Evolutionary conservation across 1,139 yeast genomes (phyloP).

Genomic region (Scheffersomyces parashehatae): DNA sequence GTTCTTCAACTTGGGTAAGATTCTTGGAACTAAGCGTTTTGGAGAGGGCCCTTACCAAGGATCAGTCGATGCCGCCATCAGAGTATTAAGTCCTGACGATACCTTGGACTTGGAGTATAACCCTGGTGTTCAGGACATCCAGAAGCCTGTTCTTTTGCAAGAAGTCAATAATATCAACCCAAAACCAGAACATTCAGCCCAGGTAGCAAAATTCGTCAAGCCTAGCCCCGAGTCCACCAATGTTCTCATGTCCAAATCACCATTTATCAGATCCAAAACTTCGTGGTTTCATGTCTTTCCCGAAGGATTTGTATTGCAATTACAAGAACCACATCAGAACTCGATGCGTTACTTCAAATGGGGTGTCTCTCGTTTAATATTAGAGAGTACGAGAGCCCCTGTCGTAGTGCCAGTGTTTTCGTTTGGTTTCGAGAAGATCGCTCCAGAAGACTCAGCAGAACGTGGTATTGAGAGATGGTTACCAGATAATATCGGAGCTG

Average conservation of each 20-base stretch:
- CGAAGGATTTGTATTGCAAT: slow-evolving; percentile 89
- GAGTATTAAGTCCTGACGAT: slow-evolving; percentile 79
- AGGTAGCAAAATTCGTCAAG: slow-evolving; percentile 23
- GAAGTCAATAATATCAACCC: slow-evolving; percentile 24
- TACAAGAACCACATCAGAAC: slow-evolving; percentile 72
- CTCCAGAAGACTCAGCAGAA: slow-evolving; percentile 73
- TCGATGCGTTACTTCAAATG: slow-evolving; percentile 95
- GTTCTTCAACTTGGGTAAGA: slow-evolving; percentile 87
- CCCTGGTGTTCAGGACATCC: slow-evolving; percentile 30
- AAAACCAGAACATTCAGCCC: slow-evolving; percentile 12
- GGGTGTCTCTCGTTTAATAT: slow-evolving; percentile 84
- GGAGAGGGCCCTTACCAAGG: slow-evolving; percentile 95
- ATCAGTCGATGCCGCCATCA: slow-evolving; percentile 84
- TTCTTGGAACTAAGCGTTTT: slow-evolving; percentile 79
- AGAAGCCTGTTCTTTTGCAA: slow-evolving; percentile 33
- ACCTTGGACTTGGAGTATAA: slow-evolving; percentile 57
- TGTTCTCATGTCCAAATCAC: slow-evolving; percentile 44
- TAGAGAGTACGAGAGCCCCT: slow-evolving; percentile 84
- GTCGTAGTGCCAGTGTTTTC: slow-evolving; percentile 87
- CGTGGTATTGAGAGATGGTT: slow-evolving; percentile 54
- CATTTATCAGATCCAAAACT: slow-evolving; percentile 56
- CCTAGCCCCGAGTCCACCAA: slow-evolving; percentile 33
- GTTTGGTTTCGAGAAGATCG: slow-evolving; percentile 82
- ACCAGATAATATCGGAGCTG: slow-evolving; percentile 68
- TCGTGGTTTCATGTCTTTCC: slow-evolving; percentile 96